A percentile compares a stretch with the other conserved stretches of the same genome.
phyloP scores from a whole-genome alignment of 371 early-diverging fungal genomes.

The Mucor indicus region DNA sequence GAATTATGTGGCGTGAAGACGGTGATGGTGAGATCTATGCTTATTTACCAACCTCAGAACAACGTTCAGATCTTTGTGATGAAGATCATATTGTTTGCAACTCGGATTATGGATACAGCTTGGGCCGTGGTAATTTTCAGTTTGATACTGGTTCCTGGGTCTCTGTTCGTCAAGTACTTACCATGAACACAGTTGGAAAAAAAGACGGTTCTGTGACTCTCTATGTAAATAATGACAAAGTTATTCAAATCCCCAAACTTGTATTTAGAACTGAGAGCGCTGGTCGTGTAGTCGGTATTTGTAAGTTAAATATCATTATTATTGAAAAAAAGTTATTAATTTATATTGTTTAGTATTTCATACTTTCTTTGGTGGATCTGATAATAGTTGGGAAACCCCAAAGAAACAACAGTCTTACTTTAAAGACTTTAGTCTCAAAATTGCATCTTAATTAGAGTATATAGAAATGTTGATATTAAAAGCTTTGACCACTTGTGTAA shows the following conservation, averaged over 20 bases:
- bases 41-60: constrained; percentile 47
- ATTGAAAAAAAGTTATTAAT: neutral
- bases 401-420: constrained; percentile 46
- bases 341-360: neutral
- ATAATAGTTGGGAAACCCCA: constrained; percentile 42
- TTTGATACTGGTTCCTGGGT: constrained; percentile 55
- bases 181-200: constrained; percentile 48
- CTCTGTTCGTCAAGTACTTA: constrained; percentile 47
- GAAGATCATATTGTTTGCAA: constrained; percentile 48
- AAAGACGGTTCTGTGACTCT: constrained; percentile 28
- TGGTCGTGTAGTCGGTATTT: neutral
- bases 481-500: neutral
- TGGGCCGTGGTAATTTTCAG: constrained; percentile 53
- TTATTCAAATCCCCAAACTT: neutral
- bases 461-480: too few species aligned
- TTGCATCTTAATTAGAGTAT: neutral
- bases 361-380: constrained; percentile 57
- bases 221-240: neutral
- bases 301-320: constrained; percentile 15
- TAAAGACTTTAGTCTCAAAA: constrained; percentile 36
- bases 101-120: constrained; percentile 53
- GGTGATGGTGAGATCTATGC: constrained; percentile 62
- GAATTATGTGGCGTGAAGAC: constrained; percentile 57
- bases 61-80: constrained; percentile 40
- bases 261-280: neutral